Evolutionary conservation across 2,329 filamentous ascomycete genomes (phyloP).

Genomic region (Immersiporthe knoxdaviesiana): DNA sequence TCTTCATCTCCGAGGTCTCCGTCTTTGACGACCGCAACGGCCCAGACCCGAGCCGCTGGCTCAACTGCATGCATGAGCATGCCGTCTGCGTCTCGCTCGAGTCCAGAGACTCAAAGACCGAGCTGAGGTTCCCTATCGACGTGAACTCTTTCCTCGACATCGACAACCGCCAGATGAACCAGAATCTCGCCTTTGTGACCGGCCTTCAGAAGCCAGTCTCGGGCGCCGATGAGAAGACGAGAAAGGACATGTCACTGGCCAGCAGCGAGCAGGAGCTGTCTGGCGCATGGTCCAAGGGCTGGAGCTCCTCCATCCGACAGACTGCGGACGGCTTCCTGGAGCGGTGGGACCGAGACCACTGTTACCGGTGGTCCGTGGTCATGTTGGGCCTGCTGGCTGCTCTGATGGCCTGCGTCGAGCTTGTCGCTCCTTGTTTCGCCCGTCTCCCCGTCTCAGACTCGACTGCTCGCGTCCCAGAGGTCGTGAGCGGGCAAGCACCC

Average conservation of each 20-base stretch:
- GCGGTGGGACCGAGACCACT: background rate
- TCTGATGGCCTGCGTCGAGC: background rate
- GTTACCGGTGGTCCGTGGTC: background rate
- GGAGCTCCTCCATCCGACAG: conserved; percentile 3
- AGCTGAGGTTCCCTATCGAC: conserved; percentile 52
- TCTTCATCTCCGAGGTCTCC: conserved; percentile 52
- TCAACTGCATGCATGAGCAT: conserved; percentile 44
- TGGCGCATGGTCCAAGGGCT: background rate
- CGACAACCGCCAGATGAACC: conserved; percentile 57
- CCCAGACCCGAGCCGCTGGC: conserved; percentile 38
- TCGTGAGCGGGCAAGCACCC: background rate
- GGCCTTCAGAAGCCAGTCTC: conserved; percentile 37
- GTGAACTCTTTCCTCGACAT: conserved; percentile 53
- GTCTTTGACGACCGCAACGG: conserved; percentile 41
- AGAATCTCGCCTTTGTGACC: conserved; percentile 55
- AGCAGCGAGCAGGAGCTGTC: conserved; percentile 2
- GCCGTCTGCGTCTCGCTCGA: conserved; percentile 54
- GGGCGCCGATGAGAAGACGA: conserved; percentile 22
- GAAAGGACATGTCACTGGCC: conserved; percentile 5
- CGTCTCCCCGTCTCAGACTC: background rate
- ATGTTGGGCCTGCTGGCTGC: background rate
- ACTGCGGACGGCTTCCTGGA: background rate
- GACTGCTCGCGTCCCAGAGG: background rate
- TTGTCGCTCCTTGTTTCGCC: conserved; percentile 5
- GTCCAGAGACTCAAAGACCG: conserved; percentile 39